Conservation (phyloP, 1,139 yeast genomes). For the Zhuliangozyma parablackwelliae region DNA sequence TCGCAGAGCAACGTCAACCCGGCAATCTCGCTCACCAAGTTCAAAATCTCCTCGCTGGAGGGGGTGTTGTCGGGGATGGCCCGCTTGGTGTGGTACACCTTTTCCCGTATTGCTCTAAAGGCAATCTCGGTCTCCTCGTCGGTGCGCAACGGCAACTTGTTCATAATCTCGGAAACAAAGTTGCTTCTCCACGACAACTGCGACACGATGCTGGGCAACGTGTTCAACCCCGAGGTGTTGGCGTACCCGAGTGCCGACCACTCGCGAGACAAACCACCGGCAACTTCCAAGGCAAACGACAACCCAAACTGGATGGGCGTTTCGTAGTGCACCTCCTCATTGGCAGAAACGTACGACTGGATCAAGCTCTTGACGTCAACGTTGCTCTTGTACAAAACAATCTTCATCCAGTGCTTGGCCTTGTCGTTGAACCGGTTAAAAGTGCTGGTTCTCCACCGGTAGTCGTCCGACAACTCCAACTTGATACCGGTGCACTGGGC, state of each 20-base stretch:
- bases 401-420: conserved; percentile 64
- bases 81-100: conserved; percentile 8
- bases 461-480: conserved; percentile 72
- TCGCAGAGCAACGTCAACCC: conserved; percentile 47
- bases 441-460: conserved; percentile 70
- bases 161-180: conserved; percentile 38
- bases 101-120: conserved; percentile 20
- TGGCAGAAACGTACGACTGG: conserved; percentile 61
- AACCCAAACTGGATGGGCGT: conserved; percentile 66
- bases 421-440: conserved; percentile 54
- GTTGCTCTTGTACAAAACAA: conserved; percentile 51
- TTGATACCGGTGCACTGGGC: conserved; percentile 57
- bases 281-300: conserved; percentile 86
- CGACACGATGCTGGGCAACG: conserved; percentile 70
- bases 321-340: conserved; percentile 27
- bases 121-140: conserved; percentile 23
- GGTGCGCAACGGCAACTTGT: conserved; percentile 30
- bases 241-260: conserved; percentile 29
- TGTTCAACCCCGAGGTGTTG: conserved; percentile 38
- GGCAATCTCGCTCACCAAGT: conserved; percentile 45
- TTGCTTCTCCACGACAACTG: conserved; percentile 74
- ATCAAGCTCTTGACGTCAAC: conserved; percentile 75
- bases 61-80: conserved; percentile 3
- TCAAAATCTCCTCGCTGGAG: conserved; percentile 27
- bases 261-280: conserved; percentile 66